phyloP scores from a whole-genome alignment of 1,284 basidiomycete genomes.

The Hymenochaete sp. region DNA sequence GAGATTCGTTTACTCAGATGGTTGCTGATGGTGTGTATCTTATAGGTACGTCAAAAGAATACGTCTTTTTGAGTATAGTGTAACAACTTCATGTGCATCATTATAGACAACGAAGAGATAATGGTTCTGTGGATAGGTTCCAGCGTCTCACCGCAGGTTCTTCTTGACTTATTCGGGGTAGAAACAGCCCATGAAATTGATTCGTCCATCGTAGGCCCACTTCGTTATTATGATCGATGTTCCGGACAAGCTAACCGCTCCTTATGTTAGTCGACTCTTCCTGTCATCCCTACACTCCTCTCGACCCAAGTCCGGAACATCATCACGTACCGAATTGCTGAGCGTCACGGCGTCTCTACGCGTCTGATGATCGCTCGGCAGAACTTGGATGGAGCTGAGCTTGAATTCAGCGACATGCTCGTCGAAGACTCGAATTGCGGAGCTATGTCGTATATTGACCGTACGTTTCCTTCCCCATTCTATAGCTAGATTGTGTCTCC shows the following conservation, averaged over 20 bases:
- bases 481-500: background rate
- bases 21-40: slow-evolving; percentile 86
- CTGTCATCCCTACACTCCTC: slow-evolving; percentile 65
- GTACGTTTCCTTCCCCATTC: slow-evolving; percentile 42
- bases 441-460: slow-evolving; percentile 81
- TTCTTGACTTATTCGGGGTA: slow-evolving; percentile 82
- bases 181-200: slow-evolving; percentile 73
- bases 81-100: slow-evolving; percentile 4
- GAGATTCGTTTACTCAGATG: slow-evolving; percentile 84
- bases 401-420: slow-evolving; percentile 95
- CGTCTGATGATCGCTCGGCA: slow-evolving; percentile 83
- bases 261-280: slow-evolving; percentile 53
- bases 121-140: slow-evolving; percentile 89
- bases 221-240: slow-evolving; percentile 1
- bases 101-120: slow-evolving; percentile 82
- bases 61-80: background rate
- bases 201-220: slow-evolving; percentile 53
- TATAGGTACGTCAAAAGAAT: slow-evolving; percentile 50
- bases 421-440: slow-evolving; percentile 98
- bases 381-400: slow-evolving; percentile 87
- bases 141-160: slow-evolving; percentile 72
- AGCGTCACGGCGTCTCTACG: slow-evolving; percentile 50
- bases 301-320: slow-evolving; percentile 85
- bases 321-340: slow-evolving; percentile 56
- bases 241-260: slow-evolving; percentile 17